Evolutionary conservation across 1,284 basidiomycete genomes (phyloP).

Genomic region (Tetrapyrgos nigripes): DNA sequence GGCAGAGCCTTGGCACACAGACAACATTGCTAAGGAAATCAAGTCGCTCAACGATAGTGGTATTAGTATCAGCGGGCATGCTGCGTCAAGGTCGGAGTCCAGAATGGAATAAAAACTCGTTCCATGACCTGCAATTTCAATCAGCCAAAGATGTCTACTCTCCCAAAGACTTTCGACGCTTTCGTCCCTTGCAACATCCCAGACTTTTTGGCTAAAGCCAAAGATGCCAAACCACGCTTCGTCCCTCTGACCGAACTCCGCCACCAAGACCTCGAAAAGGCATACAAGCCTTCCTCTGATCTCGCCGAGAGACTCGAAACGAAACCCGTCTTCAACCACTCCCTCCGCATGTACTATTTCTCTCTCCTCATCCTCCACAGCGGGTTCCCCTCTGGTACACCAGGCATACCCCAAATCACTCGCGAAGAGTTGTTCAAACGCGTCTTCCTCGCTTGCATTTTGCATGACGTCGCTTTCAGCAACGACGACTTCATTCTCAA

Average conservation of each 20-base stretch:
- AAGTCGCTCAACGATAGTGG: too few relatives aligned
- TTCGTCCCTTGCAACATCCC: neutral
- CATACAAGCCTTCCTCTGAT: conserved; percentile 14
- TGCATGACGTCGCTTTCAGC: conserved; percentile 23
- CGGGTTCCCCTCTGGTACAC: conserved; percentile 23
- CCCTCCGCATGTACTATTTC: conserved; percentile 20
- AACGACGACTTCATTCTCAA: conserved; percentile 5
- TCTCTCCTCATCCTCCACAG: conserved; percentile 22
- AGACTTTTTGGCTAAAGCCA: neutral
- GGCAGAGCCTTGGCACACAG: too few relatives aligned
- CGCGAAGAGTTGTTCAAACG: conserved; percentile 18
- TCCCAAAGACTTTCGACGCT: neutral
- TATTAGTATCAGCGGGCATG: too few relatives aligned
- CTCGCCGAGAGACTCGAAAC: conserved; percentile 19
- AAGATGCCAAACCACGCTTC: neutral
- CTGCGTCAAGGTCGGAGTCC: too few relatives aligned
- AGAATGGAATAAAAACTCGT: too few relatives aligned
- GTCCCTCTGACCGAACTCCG: neutral
- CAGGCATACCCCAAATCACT: conserved; percentile 19
- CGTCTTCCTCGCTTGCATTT: conserved; percentile 21
- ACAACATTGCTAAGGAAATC: too few relatives aligned
- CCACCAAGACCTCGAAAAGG: neutral
- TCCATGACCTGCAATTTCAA: too few relatives aligned
- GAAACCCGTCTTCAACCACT: conserved; percentile 18
- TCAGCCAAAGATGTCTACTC: too few relatives aligned